Evolutionary conservation across 805 yeast genomes (phyloP), one percentile per base, ranked within the genome.

Genomic region (Ogataea corticis): DNA sequence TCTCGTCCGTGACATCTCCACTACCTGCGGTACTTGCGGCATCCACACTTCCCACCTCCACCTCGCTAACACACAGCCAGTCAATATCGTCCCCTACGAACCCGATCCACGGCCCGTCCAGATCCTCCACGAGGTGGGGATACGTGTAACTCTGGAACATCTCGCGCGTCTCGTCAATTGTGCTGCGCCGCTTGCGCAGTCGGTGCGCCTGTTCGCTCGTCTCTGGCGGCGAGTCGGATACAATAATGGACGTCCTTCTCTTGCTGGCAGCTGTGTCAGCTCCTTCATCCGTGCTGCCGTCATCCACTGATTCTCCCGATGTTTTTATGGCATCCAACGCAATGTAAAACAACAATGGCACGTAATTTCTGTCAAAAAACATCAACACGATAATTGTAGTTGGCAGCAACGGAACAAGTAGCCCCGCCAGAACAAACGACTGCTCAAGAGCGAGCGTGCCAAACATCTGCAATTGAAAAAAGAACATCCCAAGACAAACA

Each of bases 371-470:
- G 48, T 80, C 80, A 61, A 79, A 80, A 34, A 75, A 73, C 68
- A 76, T 71, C 33, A 69, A 56, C 5, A 76, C 72, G 31, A 75
- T 54, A 12, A 74, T 54, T 0, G 82, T 77, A 2, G 71, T 62
- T 4, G 76, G 64, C 10, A 78, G 62, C 38, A 80, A 65, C 1
- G 85, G 85, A 4, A 75, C 57, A 19, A 79, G 67, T 17, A 77
- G 61, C 4, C 67, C 67, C 6, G 83, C 74, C 23, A 78, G 62
- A 13, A 77, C 50, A 38, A 75, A 72, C 0, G 84, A 80, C 28
- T 80, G 79, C 52, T 80, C 83, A 44, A 80, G 68, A 2, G 84
- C 85, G 35, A 80, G 62, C 0, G 85, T 77, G 11, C 86, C 85
- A 59, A 79, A 72, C 83, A 80, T 80, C 50, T 80, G 79, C n/a